Conservation (phyloP, 164 flowering plant genomes). For the Chimonanthus praecox region DNA sequence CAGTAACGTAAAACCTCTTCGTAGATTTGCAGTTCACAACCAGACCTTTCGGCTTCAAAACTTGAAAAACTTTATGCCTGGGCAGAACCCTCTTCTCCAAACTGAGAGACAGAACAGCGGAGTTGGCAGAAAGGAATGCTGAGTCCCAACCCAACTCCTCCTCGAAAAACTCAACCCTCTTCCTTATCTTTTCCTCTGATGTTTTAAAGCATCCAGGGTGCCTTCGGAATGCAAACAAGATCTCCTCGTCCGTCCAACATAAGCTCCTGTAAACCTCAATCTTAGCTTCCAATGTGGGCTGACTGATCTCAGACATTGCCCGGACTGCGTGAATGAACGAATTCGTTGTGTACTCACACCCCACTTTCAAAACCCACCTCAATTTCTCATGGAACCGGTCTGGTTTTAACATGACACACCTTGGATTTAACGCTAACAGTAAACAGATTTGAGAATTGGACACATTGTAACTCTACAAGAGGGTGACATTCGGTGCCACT, state of each 20-base stretch:
- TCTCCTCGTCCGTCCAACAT: constrained; percentile 8
- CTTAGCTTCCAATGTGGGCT: constrained; percentile 7
- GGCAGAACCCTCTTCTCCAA: constrained; percentile 14
- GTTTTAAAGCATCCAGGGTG: constrained; percentile 3
- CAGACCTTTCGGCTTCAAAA: constrained; percentile 6
- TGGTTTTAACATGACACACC: neutral
- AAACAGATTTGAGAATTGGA: constrained; percentile 7
- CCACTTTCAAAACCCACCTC: constrained; percentile 6
- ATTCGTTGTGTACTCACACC: neutral
- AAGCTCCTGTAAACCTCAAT: constrained; percentile 4
- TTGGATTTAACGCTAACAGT: neutral
- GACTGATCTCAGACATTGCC: neutral
- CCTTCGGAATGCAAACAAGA: constrained; percentile 2
- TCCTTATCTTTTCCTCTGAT: constrained; percentile 9
- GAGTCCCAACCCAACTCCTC: constrained; percentile 7
- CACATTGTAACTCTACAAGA: constrained; percentile 14
- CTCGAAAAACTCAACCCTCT: constrained; percentile 4
- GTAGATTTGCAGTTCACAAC: neutral
- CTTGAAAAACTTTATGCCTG: constrained; percentile 7
- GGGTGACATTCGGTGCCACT: constrained; percentile 9
- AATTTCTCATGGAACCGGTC: constrained; percentile 6
- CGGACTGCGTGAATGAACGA: constrained; percentile 9
- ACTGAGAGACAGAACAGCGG: constrained; percentile 3
- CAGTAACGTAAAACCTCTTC: neutral
- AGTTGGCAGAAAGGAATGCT: neutral